These are phyloP conservation scores for Bertia moriformis DNA, from an alignment of 2,329 filamentous ascomycete genomes.

Conservation along the genomic window DNA sequence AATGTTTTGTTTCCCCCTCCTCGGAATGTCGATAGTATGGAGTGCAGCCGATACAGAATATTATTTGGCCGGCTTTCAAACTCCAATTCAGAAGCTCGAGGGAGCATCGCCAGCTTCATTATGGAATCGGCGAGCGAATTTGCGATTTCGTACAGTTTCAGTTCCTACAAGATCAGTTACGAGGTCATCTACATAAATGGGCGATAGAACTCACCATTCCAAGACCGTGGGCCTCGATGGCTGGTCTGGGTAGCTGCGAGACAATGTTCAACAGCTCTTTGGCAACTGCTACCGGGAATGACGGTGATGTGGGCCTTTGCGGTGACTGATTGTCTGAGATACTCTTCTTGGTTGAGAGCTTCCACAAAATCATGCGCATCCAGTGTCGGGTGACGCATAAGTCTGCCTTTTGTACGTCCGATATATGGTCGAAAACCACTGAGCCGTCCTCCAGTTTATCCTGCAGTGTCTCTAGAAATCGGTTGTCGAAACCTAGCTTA, in stretches of 20 bases:
- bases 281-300: slow-evolving; percentile 25
- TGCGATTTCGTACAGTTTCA: slow-evolving; percentile 12
- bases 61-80: slow-evolving; percentile 8
- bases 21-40: slow-evolving; percentile 9
- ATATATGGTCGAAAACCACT: slow-evolving; percentile 20
- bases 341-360: slow-evolving; percentile 16
- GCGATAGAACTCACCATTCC: slow-evolving; percentile 16
- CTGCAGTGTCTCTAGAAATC: slow-evolving; percentile 22
- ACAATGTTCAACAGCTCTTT: slow-evolving; percentile 27
- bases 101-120: slow-evolving; percentile 7
- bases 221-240: slow-evolving; percentile 31
- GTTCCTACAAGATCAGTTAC: slow-evolving; percentile 2
- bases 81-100: slow-evolving; percentile 5
- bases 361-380: slow-evolving; percentile 33
- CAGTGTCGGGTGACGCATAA: slow-evolving; percentile 32
- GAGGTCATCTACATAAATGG: not conserved
- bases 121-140: slow-evolving; percentile 11
- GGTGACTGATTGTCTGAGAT: slow-evolving; percentile 2
- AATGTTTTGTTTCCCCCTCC: slow-evolving; percentile 9
- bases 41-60: slow-evolving; percentile 8
- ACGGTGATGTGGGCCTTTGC: slow-evolving; percentile 10
- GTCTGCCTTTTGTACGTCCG: slow-evolving; percentile 31
- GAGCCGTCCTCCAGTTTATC: slow-evolving; percentile 24
- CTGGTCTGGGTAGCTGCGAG: slow-evolving; percentile 24
- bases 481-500: slow-evolving; percentile 7